Evolutionary conservation across 768 basidiomycete genomes (phyloP).

Genomic region (Suillus subaureus): DNA sequence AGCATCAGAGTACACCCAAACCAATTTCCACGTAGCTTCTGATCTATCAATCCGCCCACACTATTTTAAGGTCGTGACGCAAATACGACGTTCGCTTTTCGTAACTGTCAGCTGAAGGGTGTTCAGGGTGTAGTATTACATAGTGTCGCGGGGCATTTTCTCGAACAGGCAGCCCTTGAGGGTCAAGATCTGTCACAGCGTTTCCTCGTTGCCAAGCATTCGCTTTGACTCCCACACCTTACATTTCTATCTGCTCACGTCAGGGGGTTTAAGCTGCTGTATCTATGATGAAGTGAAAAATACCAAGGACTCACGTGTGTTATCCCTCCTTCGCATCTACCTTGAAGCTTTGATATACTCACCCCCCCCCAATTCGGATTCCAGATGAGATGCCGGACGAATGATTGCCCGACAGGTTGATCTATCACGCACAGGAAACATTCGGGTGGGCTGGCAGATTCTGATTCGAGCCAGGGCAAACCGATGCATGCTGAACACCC

Average conservation of each 20-base stretch:
- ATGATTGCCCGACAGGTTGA: too few relatives aligned
- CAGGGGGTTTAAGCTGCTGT: not conserved
- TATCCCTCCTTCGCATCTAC: not conserved
- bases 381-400: not conserved
- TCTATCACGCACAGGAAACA: not conserved
- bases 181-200: not conserved
- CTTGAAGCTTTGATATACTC: not conserved
- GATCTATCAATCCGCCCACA: not conserved
- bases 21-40: not conserved
- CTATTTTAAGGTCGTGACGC: not conserved
- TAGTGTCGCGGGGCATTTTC: too few relatives aligned
- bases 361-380: not conserved
- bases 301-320: not conserved
- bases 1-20: not conserved
- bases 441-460: not conserved
- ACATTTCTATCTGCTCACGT: not conserved
- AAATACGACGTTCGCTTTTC: not conserved
- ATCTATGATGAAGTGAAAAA: not conserved
- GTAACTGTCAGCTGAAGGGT: not conserved
- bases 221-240: not conserved
- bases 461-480: not conserved
- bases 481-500: not conserved
- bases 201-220: not conserved
- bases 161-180: not conserved
- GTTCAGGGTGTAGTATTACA: too few relatives aligned